Conservation (phyloP, 1,284 basidiomycete genomes). For the Trametes versicolor region DNA sequence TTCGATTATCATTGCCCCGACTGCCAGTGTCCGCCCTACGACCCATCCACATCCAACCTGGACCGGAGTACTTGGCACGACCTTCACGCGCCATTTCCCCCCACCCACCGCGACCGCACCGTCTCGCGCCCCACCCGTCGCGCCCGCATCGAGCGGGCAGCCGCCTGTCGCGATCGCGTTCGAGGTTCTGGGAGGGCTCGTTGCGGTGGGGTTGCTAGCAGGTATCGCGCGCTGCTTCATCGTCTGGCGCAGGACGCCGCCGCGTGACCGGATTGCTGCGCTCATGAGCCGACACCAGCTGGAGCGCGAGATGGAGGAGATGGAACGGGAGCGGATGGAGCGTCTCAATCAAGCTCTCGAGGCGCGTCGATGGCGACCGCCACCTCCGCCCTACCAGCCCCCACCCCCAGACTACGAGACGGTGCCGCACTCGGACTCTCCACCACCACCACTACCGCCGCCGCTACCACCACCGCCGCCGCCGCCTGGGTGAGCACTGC, state of each 20-base stretch:
- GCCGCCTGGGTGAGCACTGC: not conserved
- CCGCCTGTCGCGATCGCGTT: conserved; percentile 53
- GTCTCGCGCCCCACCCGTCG: conserved; percentile 15
- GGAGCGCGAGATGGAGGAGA: conserved; percentile 61
- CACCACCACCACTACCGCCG: not conserved
- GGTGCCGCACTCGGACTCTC: conserved; percentile 19
- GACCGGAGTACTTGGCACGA: not conserved
- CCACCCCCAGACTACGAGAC: conserved; percentile 46
- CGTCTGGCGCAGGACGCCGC: conserved; percentile 55
- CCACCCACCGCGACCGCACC: conserved; percentile 14
- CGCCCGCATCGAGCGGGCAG: conserved; percentile 30
- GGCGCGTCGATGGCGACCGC: conserved; percentile 32
- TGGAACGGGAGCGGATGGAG: conserved; percentile 42
- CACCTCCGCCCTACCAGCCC: conserved; percentile 53
- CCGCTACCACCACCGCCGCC: not conserved
- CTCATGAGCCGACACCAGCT: conserved; percentile 56
- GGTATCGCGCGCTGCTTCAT: conserved; percentile 52
- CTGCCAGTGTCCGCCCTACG: not conserved
- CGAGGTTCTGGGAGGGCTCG: conserved; percentile 56
- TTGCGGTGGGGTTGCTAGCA: conserved; percentile 47
- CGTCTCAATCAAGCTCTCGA: conserved; percentile 29
- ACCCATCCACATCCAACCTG: conserved; percentile 15
- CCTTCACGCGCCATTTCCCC: conserved; percentile 21
- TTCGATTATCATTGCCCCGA: conserved; percentile 28
- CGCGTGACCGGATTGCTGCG: conserved; percentile 54